Base-by-base conservation (phyloP, 768 basidiomycete genomes). In the Tricholoma bakamatsutake region DNA sequence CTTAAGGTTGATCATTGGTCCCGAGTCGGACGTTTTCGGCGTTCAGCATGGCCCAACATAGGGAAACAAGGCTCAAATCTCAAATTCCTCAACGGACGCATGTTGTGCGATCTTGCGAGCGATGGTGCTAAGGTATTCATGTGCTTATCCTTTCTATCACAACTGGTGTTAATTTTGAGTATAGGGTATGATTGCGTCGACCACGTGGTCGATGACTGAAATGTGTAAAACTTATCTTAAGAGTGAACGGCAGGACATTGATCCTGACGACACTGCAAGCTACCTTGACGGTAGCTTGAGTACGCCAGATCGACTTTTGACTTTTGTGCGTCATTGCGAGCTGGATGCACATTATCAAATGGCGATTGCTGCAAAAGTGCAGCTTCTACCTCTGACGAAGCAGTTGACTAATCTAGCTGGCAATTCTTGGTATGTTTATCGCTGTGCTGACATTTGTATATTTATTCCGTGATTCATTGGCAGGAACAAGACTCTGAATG, bases 401-500 rank as follows among this genome's bases (percentile, higher is more conserved):
- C 97, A 98, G 64, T 74, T 98, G 35, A 98, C 97, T 0, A 93
- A 91, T 64, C 81, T 99, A 12, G 95, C 97, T 56, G 97, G 97
- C 2, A 98, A 99, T 65, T 88, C 93, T 18, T 99, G 97, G 97
- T 94, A 66, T 59, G 83, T 70, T 21, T 5, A 12, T 42, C 13
- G 11, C 24, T 12, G 28, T 27, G 33, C 1, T 34, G 30, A 28
- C 33, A 11, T 30, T 15, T 45, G 48, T 13, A 33, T 18, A 45
- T 2, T 33, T 34, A 51, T 30, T 9, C 5, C 3, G 12, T 30
- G 15, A 11, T 24, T 31, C 8, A 11, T 1, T 5, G 0, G 1
- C 63, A 98, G 95, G 95, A 98, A 95, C 72, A 93, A 95, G 65
- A 98, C 97, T 0, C 70, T 99, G 45, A 98, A 93, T 61, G 96